These are phyloP conservation scores for Myochromella boudieri DNA, from an alignment of 768 basidiomycete species.

Conservation along the genomic window DNA sequence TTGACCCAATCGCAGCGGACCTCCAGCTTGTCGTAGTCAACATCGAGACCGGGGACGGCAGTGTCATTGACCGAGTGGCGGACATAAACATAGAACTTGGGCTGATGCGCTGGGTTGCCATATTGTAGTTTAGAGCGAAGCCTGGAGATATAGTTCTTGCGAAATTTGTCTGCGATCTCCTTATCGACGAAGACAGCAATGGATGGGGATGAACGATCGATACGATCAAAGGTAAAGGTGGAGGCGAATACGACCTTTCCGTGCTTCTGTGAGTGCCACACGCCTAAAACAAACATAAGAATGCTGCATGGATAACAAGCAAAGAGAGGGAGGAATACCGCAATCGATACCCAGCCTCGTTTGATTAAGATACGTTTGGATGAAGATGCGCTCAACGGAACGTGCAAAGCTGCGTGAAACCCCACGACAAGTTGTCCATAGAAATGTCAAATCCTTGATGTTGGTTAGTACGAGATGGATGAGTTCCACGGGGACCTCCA, in stretches of 20 bases:
- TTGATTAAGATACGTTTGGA: neutral
- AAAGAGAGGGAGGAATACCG: neutral
- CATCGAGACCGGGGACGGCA: too few relatives aligned
- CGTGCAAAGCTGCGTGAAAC: constrained; percentile 4
- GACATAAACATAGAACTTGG: neutral
- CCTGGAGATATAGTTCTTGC: neutral
- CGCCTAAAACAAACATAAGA: neutral
- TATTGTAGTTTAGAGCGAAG: neutral
- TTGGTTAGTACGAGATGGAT: constrained; percentile 1
- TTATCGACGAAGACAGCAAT: neutral
- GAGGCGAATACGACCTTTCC: neutral
- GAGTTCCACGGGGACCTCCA: constrained; percentile 1
- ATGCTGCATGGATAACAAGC: neutral
- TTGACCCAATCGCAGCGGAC: neutral
- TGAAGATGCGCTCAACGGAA: constrained; percentile 4
- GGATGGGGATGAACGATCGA: neutral
- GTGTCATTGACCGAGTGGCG: too few relatives aligned
- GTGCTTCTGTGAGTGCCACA: neutral
- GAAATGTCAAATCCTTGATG: neutral
- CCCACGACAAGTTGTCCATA: neutral
- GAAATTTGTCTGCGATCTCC: neutral
- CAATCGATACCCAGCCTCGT: neutral
- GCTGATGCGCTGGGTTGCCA: neutral
- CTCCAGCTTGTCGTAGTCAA: too few relatives aligned
- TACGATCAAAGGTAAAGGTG: neutral